These are phyloP conservation scores for Phaeosphaeria sp. DNA, from an alignment of 2,329 filamentous ascomycete genomes.

Conservation along the genomic window DNA sequence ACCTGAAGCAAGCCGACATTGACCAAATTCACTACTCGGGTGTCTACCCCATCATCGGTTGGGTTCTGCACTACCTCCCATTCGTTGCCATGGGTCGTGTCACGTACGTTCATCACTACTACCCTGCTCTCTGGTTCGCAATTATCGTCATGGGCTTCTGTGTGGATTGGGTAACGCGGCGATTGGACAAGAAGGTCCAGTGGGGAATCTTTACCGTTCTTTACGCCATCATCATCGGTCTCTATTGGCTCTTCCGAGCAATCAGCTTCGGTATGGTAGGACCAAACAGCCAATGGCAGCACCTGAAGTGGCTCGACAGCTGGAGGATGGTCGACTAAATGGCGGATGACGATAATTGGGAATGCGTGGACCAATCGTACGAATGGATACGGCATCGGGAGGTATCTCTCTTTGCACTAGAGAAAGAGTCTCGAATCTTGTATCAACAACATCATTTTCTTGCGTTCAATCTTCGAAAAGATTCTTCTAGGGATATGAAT, in stretches of 20 bases:
- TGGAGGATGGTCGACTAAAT: slow-evolving; percentile 80
- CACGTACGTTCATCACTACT: slow-evolving; percentile 99
- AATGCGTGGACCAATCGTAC: not conserved
- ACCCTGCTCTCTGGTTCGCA: slow-evolving; percentile 96
- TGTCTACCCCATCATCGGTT: slow-evolving; percentile 88
- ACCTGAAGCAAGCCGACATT: slow-evolving; percentile 80
- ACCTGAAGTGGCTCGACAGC: slow-evolving; percentile 90
- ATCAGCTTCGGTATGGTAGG: slow-evolving; percentile 98
- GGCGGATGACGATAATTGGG: not conserved
- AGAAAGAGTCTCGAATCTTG: not conserved
- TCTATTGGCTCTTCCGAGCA: slow-evolving; percentile 90
- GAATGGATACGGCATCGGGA: not conserved
- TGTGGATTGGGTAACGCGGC: slow-evolving; percentile 80
- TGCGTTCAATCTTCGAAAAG: slow-evolving; percentile 2
- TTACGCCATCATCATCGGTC: slow-evolving; percentile 75
- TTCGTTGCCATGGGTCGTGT: slow-evolving; percentile 98
- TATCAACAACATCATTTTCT: slow-evolving; percentile 15
- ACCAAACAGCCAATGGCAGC: slow-evolving; percentile 79
- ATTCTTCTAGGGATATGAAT: slow-evolving; percentile 13
- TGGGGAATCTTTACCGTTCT: slow-evolving; percentile 74
- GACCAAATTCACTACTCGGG: slow-evolving; percentile 95
- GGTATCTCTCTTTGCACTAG: not conserved
- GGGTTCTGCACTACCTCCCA: slow-evolving; percentile 95
- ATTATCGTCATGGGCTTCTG: slow-evolving; percentile 90
- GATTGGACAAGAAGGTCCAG: slow-evolving; percentile 68